phyloP scores from a whole-genome alignment of 257 asterid species.

The Pogostemon cablin region DNA sequence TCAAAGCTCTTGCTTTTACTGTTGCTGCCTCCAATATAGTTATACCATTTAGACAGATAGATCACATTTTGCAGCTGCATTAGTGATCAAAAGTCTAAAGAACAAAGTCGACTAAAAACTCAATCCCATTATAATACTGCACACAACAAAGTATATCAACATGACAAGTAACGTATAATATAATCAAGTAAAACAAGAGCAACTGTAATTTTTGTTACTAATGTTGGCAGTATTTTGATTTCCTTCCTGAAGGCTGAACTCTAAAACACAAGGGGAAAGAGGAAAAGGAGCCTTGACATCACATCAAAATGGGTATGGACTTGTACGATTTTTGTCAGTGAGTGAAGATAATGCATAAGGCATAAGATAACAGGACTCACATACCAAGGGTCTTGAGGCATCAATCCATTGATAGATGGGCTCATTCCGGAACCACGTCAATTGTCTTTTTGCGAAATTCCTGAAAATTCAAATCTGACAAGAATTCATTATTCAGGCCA shows the following conservation, averaged over 20 bases:
- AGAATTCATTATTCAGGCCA: slow-evolving; percentile 13
- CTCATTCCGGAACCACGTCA: slow-evolving; percentile 98
- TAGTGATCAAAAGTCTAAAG: not conserved
- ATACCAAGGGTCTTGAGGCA: slow-evolving; percentile 91
- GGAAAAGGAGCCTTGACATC: too few relatives aligned
- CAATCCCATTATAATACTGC: not conserved
- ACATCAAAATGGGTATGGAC: too few relatives aligned
- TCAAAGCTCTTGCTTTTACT: not conserved
- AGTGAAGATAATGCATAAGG: not conserved
- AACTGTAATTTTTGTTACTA: not conserved
- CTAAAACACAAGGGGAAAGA: too few relatives aligned
- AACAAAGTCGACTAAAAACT: not conserved
- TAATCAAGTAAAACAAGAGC: not conserved
- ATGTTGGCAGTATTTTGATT: too few relatives aligned
- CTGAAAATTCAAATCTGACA: slow-evolving; percentile 46
- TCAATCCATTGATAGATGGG: slow-evolving; percentile 92
- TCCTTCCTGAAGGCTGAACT: too few relatives aligned
- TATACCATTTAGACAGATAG: not conserved
- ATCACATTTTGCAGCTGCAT: not conserved
- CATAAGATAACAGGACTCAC: slow-evolving; percentile 26
- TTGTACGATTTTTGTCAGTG: too few relatives aligned
- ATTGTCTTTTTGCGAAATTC: slow-evolving; percentile 91
- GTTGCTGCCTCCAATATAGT: not conserved
- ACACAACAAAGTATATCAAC: slow-evolving; percentile 8
- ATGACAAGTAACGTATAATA: not conserved